phyloP scores from a whole-genome alignment of 805 yeast genomes.

The Saccharomyces eubayanus region DNA sequence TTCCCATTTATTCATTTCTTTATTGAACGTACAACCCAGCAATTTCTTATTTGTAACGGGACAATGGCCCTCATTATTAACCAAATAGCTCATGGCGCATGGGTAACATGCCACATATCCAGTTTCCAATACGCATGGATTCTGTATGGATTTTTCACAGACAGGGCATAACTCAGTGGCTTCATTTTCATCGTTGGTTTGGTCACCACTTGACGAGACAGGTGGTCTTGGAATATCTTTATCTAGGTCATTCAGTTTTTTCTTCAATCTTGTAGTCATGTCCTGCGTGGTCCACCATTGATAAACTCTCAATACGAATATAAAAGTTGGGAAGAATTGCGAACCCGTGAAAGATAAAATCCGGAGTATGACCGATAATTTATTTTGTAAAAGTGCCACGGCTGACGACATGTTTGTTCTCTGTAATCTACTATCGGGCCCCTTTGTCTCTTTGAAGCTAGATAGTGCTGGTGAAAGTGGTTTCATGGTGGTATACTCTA shows the following conservation, averaged over 20 bases:
- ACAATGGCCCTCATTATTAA: constrained; percentile 49
- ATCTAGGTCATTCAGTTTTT: constrained; percentile 40
- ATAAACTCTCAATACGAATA: constrained; percentile 70
- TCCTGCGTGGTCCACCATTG: constrained; percentile 92
- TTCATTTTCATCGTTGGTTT: neutral
- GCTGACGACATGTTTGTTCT: neutral
- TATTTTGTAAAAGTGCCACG: neutral
- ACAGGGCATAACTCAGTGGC: constrained; percentile 47
- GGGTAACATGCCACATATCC: constrained; percentile 87
- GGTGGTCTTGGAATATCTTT: constrained; percentile 31
- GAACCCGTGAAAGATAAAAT: constrained; percentile 29
- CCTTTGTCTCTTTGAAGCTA: neutral
- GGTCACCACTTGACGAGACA: neutral
- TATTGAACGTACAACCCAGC: constrained; percentile 60
- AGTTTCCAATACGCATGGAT: constrained; percentile 84
- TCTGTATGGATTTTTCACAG: constrained; percentile 54
- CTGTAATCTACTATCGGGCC: neutral
- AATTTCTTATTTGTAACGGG: constrained; percentile 72
- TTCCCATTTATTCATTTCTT: constrained; percentile 54
- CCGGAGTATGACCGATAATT: constrained; percentile 2
- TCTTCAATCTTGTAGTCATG: constrained; percentile 50
- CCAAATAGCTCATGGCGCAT: constrained; percentile 64
- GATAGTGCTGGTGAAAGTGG: constrained; percentile 6
- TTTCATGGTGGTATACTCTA: constrained; percentile 46
- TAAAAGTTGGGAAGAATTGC: constrained; percentile 66